Conservation (phyloP, 2,329 filamentous ascomycete genomes). For the Pseudonectria foliicola region DNA sequence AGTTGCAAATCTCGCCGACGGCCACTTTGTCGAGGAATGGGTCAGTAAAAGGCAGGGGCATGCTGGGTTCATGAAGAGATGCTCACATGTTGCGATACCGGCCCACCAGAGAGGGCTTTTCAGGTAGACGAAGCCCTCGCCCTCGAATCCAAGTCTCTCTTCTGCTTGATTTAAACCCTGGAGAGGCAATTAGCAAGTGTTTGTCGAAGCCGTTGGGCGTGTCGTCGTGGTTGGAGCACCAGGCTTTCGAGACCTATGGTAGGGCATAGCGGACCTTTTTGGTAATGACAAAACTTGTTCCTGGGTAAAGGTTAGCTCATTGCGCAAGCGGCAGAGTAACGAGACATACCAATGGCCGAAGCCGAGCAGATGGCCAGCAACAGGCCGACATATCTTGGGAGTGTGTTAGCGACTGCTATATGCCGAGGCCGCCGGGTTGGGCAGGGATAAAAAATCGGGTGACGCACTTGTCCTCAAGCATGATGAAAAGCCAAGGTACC, state of each 20-base stretch:
- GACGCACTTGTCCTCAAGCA: constrained; percentile 35
- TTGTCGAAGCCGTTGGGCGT: background rate
- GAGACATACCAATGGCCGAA: constrained; percentile 62
- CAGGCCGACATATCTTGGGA: constrained; percentile 64
- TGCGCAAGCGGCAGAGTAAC: constrained; percentile 1
- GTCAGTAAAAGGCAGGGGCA: constrained; percentile 12
- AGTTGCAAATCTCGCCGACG: constrained; percentile 91
- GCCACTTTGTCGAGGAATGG: constrained; percentile 56
- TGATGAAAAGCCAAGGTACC: constrained; percentile 13
- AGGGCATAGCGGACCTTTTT: constrained; percentile 65
- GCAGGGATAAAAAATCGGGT: background rate
- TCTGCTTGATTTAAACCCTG: constrained; percentile 86
- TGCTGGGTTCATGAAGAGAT: background rate
- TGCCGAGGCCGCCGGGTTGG: background rate
- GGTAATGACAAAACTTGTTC: constrained; percentile 96
- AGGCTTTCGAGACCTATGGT: background rate
- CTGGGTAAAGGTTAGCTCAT: constrained; percentile 36
- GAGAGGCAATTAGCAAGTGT: constrained; percentile 7
- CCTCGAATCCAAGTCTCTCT: constrained; percentile 89
- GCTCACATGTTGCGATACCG: constrained; percentile 79
- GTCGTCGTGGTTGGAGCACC: background rate
- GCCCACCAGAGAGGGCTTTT: constrained; percentile 97
- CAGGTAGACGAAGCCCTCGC: constrained; percentile 90
- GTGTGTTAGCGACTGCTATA: constrained; percentile 10
- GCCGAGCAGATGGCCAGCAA: constrained; percentile 68